Evolutionary conservation across 2,329 filamentous ascomycete genomes (phyloP).

Genomic region (Lecanoromycetidae sp.): DNA sequence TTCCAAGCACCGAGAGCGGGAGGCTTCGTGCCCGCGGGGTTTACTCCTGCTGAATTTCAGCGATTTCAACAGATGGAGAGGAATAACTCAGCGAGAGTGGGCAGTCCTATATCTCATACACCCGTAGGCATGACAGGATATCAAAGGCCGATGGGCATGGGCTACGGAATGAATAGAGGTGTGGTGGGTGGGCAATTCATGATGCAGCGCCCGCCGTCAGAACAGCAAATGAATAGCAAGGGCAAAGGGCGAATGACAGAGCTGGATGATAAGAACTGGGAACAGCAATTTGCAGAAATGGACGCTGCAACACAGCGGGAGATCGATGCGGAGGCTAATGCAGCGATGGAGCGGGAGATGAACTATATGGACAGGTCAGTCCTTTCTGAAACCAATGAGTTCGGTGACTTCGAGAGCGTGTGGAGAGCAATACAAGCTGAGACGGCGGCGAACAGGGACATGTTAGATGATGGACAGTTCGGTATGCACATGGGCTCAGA

Average conservation of each 20-base stretch:
- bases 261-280: conserved; percentile 88
- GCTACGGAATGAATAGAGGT: conserved; percentile 41
- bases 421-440: conserved; percentile 38
- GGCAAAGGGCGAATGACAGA: conserved; percentile 76
- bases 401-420: conserved; percentile 80
- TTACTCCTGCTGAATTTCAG: conserved; percentile 75
- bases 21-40: conserved; percentile 43
- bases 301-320: conserved; percentile 46
- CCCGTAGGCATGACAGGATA: conserved; percentile 48
- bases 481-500: conserved; percentile 45
- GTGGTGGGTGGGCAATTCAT: conserved; percentile 35
- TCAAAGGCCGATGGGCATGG: conserved; percentile 43
- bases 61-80: conserved; percentile 67
- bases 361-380: conserved; percentile 81
- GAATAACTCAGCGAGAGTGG: conserved; percentile 44
- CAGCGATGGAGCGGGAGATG: conserved; percentile 72
- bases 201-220: conserved; percentile 32
- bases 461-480: conserved; percentile 53
- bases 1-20: conserved; percentile 42
- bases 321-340: conserved; percentile 52
- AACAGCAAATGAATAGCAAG: conserved; percentile 53
- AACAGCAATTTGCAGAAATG: conserved; percentile 87
- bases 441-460: conserved; percentile 37
- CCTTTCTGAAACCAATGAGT: conserved; percentile 60
- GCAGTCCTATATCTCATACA: conserved; percentile 43